A percentile compares a stretch with the other conserved stretches of the same genome.
phyloP scores from a whole-genome alignment of 208 protist species.

The Leishmania mexicana region DNA sequence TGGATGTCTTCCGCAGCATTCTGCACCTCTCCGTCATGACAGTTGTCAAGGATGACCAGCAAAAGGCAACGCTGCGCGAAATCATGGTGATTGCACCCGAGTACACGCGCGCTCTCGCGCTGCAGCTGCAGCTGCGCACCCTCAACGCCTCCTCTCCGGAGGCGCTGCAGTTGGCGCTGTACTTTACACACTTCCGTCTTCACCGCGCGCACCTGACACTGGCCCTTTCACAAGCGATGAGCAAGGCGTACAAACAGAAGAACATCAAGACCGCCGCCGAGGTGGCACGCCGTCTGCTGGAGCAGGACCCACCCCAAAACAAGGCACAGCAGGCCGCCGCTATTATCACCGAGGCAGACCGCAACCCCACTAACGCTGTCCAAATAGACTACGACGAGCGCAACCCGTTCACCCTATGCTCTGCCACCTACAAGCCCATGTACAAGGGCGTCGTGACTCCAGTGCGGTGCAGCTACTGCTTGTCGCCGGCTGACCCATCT shows the following conservation, averaged over 20 bases:
- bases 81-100: constrained; percentile 62
- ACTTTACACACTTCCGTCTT: constrained; percentile 98
- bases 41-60: constrained; percentile 66
- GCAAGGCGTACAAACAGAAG: constrained; percentile 90
- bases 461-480: constrained; percentile 94
- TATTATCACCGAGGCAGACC: constrained; percentile 91
- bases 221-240: constrained; percentile 94
- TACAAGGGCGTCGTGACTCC: constrained; percentile 71
- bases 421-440: constrained; percentile 69
- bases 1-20: constrained; percentile 80
- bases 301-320: constrained; percentile 91
- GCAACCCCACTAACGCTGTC: constrained; percentile 74
- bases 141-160: constrained; percentile 49
- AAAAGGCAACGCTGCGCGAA: constrained; percentile 54
- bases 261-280: constrained; percentile 90
- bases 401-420: constrained; percentile 97
- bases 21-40: constrained; percentile 83
- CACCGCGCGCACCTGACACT: constrained; percentile 92
- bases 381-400: constrained; percentile 95
- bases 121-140: constrained; percentile 82
- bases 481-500: constrained; percentile 72
- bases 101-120: constrained; percentile 69
- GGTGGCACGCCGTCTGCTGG: constrained; percentile 94
- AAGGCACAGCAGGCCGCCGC: constrained; percentile 88
- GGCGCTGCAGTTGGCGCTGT: constrained; percentile 94